Conservation (phyloP, 495 filamentous ascomycete species). For the Rhypophila decipiens region DNA sequence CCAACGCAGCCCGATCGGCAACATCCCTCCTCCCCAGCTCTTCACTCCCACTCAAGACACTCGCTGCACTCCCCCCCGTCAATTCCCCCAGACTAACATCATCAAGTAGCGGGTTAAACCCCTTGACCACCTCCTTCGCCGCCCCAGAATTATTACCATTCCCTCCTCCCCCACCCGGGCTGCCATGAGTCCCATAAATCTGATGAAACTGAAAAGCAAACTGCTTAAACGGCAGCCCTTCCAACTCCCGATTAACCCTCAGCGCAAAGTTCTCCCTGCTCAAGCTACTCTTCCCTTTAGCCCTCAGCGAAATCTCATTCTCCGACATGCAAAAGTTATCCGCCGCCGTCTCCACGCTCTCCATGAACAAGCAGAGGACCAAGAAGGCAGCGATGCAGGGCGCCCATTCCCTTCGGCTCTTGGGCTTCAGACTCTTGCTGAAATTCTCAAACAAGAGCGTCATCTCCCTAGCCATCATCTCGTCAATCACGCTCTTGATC, state of each 20-base stretch:
- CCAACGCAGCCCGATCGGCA: constrained; percentile 6
- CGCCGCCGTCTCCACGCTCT: constrained; percentile 42
- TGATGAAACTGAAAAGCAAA: constrained; percentile 49
- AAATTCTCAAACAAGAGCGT: constrained; percentile 39
- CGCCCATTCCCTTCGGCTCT: constrained; percentile 43
- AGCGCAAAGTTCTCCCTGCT: constrained; percentile 32
- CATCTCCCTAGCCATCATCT: constrained; percentile 40
- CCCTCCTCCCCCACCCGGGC: too few species aligned
- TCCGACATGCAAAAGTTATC: constrained; percentile 44
- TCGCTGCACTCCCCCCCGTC: constrained; percentile 16
- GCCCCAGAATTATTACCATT: too few species aligned
- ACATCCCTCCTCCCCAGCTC: too few species aligned
- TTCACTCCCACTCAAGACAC: too few species aligned
- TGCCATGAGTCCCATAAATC: constrained; percentile 43
- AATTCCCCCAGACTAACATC: constrained; percentile 21
- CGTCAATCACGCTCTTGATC: constrained; percentile 46
- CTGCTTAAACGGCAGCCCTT: constrained; percentile 47
- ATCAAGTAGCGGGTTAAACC: constrained; percentile 42
- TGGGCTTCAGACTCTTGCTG: constrained; percentile 41
- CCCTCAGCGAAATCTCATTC: constrained; percentile 37
- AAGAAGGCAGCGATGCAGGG: constrained; percentile 45
- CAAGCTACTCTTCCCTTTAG: constrained; percentile 8
- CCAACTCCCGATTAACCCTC: constrained; percentile 35
- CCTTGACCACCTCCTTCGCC: constrained; percentile 32
- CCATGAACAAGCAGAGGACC: constrained; percentile 47